phyloP scores from a whole-genome alignment of 2,329 filamentous ascomycete genomes.

The Pestalotiopsis sp. region DNA sequence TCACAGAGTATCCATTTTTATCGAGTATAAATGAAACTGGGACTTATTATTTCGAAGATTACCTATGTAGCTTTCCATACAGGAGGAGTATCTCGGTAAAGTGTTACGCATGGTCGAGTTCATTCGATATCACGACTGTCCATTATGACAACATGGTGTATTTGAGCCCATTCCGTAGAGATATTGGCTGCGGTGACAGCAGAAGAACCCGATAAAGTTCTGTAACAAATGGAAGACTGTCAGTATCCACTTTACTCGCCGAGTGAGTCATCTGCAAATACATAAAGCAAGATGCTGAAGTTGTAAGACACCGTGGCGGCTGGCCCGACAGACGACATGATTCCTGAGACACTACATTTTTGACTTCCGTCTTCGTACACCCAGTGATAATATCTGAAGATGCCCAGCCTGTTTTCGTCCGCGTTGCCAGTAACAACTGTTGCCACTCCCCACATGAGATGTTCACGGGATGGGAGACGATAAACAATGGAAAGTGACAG shows the following conservation, averaged over 20 bases:
- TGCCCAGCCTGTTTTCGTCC: not conserved
- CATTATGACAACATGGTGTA: too few species aligned
- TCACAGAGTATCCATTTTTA: too few species aligned
- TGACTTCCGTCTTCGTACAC: not conserved
- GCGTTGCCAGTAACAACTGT: not conserved
- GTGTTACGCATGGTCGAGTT: too few species aligned
- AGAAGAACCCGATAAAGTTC: too few species aligned
- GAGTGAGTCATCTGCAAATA: not conserved
- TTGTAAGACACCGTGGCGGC: not conserved
- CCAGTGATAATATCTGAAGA: not conserved
- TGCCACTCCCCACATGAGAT: not conserved
- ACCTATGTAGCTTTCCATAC: too few species aligned
- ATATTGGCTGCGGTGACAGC: too few species aligned
- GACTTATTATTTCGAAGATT: too few species aligned
- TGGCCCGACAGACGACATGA: not conserved
- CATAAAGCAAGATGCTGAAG: not conserved
- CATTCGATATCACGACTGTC: too few species aligned
- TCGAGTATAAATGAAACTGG: too few species aligned
- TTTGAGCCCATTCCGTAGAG: too few species aligned
- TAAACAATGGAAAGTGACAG: not conserved
- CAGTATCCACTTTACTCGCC: not conserved
- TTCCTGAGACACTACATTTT: not conserved
- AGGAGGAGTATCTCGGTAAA: too few species aligned
- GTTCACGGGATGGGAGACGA: not conserved
- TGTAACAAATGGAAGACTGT: not conserved